Evolutionary conservation across 2,329 filamentous ascomycete genomes (phyloP).

Genomic region (Fusarium robinianum): DNA sequence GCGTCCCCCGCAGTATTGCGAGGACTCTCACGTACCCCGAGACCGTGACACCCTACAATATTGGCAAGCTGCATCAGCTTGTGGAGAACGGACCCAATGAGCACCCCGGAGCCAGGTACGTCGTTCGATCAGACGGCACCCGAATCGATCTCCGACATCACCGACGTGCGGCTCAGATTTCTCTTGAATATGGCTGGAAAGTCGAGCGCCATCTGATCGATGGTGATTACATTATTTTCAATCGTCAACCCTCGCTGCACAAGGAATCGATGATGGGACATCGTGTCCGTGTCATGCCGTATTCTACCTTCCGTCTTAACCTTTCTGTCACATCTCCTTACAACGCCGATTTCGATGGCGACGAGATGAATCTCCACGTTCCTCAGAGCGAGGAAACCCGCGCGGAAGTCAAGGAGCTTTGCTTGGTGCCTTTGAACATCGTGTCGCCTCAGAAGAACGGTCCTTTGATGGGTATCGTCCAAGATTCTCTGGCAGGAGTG

Average conservation of each 20-base stretch:
- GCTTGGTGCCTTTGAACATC: conserved; percentile 97
- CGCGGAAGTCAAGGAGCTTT: conserved; percentile 90
- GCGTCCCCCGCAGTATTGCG: conserved; percentile 92
- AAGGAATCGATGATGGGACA: conserved; percentile 99
- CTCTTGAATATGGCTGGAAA: conserved; percentile 95
- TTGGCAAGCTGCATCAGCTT: conserved; percentile 83
- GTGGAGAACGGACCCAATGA: conserved; percentile 94
- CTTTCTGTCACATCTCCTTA: conserved; percentile 97
- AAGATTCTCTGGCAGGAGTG: conserved; percentile 93
- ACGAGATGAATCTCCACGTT: conserved; percentile 99
- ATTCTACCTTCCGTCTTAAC: conserved; percentile 97
- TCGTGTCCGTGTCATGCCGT: conserved; percentile 95
- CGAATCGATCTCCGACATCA: conserved; percentile 94
- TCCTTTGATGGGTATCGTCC: conserved; percentile 98
- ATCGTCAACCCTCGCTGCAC: conserved; percentile 97
- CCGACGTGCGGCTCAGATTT: conserved; percentile 83
- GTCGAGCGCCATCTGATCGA: conserved; percentile 96
- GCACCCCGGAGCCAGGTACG: conserved; percentile 94
- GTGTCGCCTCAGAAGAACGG: conserved; percentile 97
- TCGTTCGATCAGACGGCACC: conserved; percentile 90
- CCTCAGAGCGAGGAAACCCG: conserved; percentile 97
- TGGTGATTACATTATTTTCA: conserved; percentile 98
- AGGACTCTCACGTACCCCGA: conserved; percentile 94
- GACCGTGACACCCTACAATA: conserved; percentile 97
- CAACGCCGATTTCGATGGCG: conserved; percentile 99